A percentile compares a stretch with the other conserved stretches of the same genome.
These are phyloP conservation scores for Solanum clarkiae DNA, from an alignment of 257 asterid genomes.

Conservation along the genomic window DNA sequence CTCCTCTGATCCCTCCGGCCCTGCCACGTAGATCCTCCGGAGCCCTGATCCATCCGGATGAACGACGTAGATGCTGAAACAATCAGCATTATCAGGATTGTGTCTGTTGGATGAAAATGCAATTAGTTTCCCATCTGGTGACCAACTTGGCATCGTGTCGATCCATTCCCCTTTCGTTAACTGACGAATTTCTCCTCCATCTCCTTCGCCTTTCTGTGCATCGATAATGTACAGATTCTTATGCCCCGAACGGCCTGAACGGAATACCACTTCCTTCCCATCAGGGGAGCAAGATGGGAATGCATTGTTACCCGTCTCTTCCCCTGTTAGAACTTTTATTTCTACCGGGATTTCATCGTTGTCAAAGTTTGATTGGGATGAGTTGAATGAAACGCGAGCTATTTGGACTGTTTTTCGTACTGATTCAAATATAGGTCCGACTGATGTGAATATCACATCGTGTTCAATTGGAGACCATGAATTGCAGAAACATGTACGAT, in stretches of 20 bases:
- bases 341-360: constrained; percentile 17
- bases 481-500: constrained; percentile 38
- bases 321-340: constrained; percentile 48
- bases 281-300: constrained; percentile 79
- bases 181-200: constrained; percentile 38
- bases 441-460: constrained; percentile 49
- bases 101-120: constrained; percentile 82
- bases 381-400: constrained; percentile 59
- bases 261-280: constrained; percentile 51
- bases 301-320: constrained; percentile 68
- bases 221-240: constrained; percentile 62
- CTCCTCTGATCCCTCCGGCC: constrained; percentile 17
- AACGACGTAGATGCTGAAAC: constrained; percentile 46
- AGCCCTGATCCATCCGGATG: constrained; percentile 45
- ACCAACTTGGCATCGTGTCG: constrained; percentile 93
- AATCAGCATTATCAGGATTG: constrained; percentile 20
- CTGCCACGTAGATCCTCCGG: constrained; percentile 35
- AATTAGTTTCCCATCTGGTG: constrained; percentile 69
- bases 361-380: background rate
- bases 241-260: constrained; percentile 75
- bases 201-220: constrained; percentile 44
- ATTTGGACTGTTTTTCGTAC: constrained; percentile 38
- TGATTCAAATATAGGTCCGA: constrained; percentile 61
- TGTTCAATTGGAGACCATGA: constrained; percentile 64
- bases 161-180: constrained; percentile 72